These are phyloP conservation scores for Golovinomyces cichoracearum DNA, from an alignment of 2,329 filamentous ascomycete genomes.

Conservation along the genomic window DNA sequence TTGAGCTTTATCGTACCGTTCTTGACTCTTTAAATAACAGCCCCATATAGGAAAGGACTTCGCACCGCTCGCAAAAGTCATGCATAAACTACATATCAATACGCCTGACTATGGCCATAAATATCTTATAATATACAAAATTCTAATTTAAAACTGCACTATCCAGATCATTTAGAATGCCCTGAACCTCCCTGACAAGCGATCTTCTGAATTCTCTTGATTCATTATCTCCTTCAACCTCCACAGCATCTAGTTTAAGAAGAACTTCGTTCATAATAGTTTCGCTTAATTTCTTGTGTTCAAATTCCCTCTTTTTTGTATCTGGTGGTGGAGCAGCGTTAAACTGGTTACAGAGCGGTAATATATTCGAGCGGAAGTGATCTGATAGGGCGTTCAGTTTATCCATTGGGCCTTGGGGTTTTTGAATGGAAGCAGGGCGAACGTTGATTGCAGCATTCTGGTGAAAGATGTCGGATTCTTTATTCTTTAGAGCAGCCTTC, in stretches of 20 bases:
- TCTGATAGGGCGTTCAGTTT: slow-evolving; percentile 40
- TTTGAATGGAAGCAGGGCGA: slow-evolving; percentile 15
- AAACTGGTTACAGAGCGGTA: slow-evolving; percentile 40
- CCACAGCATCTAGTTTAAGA: slow-evolving; percentile 51
- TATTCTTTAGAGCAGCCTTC: slow-evolving; percentile 18
- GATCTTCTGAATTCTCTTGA: slow-evolving; percentile 42
- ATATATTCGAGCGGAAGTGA: slow-evolving; percentile 36
- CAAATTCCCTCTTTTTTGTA: slow-evolving; percentile 39
- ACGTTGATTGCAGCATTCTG: slow-evolving; percentile 14
- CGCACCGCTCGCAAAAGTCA: too few relatives aligned
- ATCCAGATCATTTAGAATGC: slow-evolving; percentile 38
- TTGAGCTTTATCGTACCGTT: too few relatives aligned
- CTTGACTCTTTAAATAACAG: too few relatives aligned
- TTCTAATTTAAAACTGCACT: slow-evolving; percentile 4
- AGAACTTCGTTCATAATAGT: slow-evolving; percentile 51
- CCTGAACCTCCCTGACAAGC: slow-evolving; percentile 45
- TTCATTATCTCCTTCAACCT: slow-evolving; percentile 41
- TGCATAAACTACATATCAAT: too few relatives aligned
- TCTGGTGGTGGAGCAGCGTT: slow-evolving; percentile 36
- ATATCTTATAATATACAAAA: too few relatives aligned
- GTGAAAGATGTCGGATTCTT: slow-evolving; percentile 9
- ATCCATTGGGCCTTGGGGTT: slow-evolving; percentile 23
- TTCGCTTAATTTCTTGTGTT: slow-evolving; percentile 51
- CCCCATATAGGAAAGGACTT: too few relatives aligned
- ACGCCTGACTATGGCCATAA: too few relatives aligned